A percentile compares a stretch with the other conserved stretches of the same genome.
phyloP scores from a whole-genome alignment of 306 rosid genomes.

The Malus asiatica region DNA sequence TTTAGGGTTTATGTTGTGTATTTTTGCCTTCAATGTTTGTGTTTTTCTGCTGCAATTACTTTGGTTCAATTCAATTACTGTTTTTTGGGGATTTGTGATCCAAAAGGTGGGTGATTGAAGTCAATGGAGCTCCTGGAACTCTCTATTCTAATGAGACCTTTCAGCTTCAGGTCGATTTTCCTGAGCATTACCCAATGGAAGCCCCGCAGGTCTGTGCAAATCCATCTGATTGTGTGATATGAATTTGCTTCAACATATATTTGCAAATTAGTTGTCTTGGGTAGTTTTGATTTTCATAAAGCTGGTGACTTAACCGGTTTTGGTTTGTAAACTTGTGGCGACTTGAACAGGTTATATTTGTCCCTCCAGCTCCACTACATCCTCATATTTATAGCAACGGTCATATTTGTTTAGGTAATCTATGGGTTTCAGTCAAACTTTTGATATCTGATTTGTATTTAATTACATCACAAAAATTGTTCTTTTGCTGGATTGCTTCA shows the following conservation, averaged over 20 bases:
- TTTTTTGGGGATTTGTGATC: slow-evolving; percentile 8
- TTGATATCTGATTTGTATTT: not conserved
- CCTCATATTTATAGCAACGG: slow-evolving; percentile 99
- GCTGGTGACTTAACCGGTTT: slow-evolving; percentile 19
- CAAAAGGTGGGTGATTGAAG: slow-evolving; percentile 97
- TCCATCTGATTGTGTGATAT: not conserved
- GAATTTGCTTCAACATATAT: not conserved
- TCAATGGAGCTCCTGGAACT: slow-evolving; percentile 94
- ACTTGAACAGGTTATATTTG: slow-evolving; percentile 73
- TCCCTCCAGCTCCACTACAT: slow-evolving; percentile 96
- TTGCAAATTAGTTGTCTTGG: not conserved
- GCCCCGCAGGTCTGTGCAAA: slow-evolving; percentile 77
- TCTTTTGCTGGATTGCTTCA: not conserved
- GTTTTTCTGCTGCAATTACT: not conserved
- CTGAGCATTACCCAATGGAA: slow-evolving; percentile 99
- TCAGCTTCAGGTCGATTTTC: slow-evolving; percentile 99
- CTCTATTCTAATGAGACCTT: slow-evolving; percentile 82
- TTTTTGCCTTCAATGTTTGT: not conserved
- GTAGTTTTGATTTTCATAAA: not conserved
- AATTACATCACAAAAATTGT: not conserved
- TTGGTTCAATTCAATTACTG: not conserved
- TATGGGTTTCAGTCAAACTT: not conserved
- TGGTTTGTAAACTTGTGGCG: slow-evolving; percentile 12
- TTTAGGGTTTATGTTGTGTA: not conserved
- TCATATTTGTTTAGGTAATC: slow-evolving; percentile 92